Evolutionary conservation across 1,284 basidiomycete species (phyloP).

Genomic region (Trichosporon asahii): DNA sequence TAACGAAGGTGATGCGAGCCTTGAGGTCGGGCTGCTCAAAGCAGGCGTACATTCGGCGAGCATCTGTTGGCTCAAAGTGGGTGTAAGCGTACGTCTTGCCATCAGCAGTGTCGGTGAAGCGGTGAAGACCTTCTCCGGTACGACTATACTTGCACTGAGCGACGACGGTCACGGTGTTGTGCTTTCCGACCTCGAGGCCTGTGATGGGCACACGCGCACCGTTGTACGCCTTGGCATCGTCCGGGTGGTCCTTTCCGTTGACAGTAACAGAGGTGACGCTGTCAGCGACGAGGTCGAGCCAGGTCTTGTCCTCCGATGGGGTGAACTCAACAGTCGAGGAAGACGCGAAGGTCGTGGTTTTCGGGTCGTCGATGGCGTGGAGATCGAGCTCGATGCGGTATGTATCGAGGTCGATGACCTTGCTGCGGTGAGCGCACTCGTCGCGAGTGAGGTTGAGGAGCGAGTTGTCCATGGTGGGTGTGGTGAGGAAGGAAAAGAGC

Average conservation of each 20-base stretch:
- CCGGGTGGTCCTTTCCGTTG: constrained; percentile 1
- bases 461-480: neutral
- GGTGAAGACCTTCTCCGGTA: constrained; percentile 20
- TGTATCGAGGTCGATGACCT: constrained; percentile 9
- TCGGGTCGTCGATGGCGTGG: constrained; percentile 11
- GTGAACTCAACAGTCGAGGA: constrained; percentile 11
- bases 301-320: neutral
- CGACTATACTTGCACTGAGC: constrained; percentile 16
- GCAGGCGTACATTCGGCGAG: constrained; percentile 17
- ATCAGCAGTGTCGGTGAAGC: constrained; percentile 18
- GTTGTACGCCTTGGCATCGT: constrained; percentile 8
- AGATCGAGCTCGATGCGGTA: constrained; percentile 16
- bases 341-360: constrained; percentile 11
- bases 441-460: constrained; percentile 18
- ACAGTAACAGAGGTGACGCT: constrained; percentile 23
- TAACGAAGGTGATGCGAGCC: constrained; percentile 11
- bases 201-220: constrained; percentile 15
- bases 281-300: constrained; percentile 19
- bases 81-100: constrained; percentile 19
- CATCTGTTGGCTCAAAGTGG: constrained; percentile 20
- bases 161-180: constrained; percentile 10
- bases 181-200: neutral
- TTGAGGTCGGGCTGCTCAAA: constrained; percentile 23
- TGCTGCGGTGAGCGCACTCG: constrained; percentile 14
- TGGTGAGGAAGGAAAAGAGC: neutral